Conservation (phyloP, 352 stramenopile species). For the Pythium sp. region DNA sequence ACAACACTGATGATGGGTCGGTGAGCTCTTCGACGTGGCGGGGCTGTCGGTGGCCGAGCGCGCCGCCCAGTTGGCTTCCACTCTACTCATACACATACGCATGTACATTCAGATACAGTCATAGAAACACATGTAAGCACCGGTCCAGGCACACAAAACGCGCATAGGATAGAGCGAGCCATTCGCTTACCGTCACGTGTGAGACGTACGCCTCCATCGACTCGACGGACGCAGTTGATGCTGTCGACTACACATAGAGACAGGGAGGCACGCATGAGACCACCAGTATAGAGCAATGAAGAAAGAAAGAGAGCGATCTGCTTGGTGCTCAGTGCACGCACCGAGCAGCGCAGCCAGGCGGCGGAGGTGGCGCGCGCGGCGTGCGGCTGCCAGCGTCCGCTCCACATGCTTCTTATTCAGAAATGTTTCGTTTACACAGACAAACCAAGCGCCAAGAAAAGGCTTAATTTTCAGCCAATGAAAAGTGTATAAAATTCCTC, state of each 20-base stretch:
- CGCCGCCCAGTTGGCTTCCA: constrained; percentile 2
- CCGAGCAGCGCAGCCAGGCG: constrained; percentile 7
- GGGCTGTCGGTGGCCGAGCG: constrained; percentile 9
- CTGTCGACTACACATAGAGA: constrained; percentile 5
- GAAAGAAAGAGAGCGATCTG: not conserved
- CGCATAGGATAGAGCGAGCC: too few species aligned
- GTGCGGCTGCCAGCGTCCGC: constrained; percentile 7
- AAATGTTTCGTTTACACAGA: not conserved
- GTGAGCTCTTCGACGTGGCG: constrained; percentile 7
- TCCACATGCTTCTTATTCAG: constrained; percentile 3
- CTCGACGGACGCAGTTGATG: constrained; percentile 27
- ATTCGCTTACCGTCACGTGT: constrained; percentile 31
- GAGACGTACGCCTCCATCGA: constrained; percentile 53
- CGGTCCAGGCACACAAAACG: too few species aligned
- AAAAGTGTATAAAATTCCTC: too few species aligned
- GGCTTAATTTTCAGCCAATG: not conserved
- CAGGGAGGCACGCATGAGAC: not conserved
- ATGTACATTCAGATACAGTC: not conserved
- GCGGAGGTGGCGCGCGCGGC: constrained; percentile 4
- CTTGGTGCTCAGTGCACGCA: not conserved
- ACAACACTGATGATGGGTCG: not conserved
- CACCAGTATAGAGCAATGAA: not conserved
- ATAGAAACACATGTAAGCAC: not conserved
- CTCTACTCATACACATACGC: not conserved
- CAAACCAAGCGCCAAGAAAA: not conserved